Evolutionary conservation across 345 rosid species (phyloP), one percentile per base, ranked within the genome.

Genomic region (Ailanthus altissimus): DNA sequence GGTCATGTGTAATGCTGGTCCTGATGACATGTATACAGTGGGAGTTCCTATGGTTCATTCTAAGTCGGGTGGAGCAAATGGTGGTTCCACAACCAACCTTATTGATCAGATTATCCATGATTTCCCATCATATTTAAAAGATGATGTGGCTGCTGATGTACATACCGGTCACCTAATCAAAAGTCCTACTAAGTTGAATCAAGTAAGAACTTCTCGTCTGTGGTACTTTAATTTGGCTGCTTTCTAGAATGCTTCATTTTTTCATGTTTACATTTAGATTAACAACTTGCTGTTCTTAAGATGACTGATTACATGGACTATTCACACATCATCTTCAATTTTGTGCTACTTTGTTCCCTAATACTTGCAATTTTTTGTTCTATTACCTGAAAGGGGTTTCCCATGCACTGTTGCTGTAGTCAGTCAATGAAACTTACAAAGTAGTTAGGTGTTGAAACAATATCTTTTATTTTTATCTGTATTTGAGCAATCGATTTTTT

Each of bases 51-150:
- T 38, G 57, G 87, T 60, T 75, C 65, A 36, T 66, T 60, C 53
- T n/a, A 77, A 76, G 64, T 75, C 77, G 11, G 84, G 77, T 49
- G 74, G 81, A 64, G 84, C 65, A 75, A 76, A 73, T 75, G 73
- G 72, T 74, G 75, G 70, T 80, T 72, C 66, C 28, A 43, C 76
- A 42, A 66, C 71, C 74, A 67, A 53, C 8, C 69, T 46, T 53
- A 67, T 38, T 74, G 80, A 72, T 62, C 77, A 62, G 68, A 67
- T 58, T 63, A 75, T 40, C 61, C 68, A 13, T 70, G 70, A 72
- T 64, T 70, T 12, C 70, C 47, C 59, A 10, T 61, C 80, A 14
- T 8, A 43, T 50, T 16, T 67, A 77, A 73, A 58, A 36, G 77
- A 77, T 73, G 57, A 64, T 66, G 51, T 75, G 26, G 36, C 36